These are phyloP conservation scores for Capniomyces stellatus DNA, from an alignment of 371 early-diverging fungal genomes.

Conservation along the genomic window DNA sequence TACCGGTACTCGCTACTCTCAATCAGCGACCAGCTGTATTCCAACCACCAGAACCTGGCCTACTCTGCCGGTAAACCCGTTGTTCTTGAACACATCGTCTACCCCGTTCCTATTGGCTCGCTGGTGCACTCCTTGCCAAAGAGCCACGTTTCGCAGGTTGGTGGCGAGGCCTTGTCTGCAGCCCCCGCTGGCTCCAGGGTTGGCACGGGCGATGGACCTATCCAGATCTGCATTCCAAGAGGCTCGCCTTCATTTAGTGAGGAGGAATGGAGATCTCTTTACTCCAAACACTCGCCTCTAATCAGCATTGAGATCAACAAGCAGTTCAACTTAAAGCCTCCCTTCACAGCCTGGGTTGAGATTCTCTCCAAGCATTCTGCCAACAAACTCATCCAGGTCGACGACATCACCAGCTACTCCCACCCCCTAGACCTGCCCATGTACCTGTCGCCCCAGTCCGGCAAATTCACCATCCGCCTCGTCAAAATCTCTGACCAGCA, in stretches of 20 bases:
- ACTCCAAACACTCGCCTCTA: constrained; percentile 11
- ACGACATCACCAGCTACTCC: constrained; percentile 7
- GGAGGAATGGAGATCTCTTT: background rate
- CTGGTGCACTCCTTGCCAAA: constrained; percentile 18
- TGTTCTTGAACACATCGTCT: constrained; percentile 11
- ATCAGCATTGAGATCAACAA: constrained; percentile 18
- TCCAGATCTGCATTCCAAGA: constrained; percentile 18
- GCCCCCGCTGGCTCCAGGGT: no score
- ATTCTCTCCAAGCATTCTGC: constrained; percentile 20
- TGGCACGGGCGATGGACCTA: background rate
- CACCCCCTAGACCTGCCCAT: constrained; percentile 15
- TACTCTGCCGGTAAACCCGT: constrained; percentile 1
- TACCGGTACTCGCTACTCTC: constrained; percentile 18
- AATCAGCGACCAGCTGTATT: constrained; percentile 21
- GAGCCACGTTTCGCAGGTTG: no score
- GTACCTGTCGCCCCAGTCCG: constrained; percentile 16
- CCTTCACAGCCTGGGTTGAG: constrained; percentile 24
- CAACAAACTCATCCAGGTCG: constrained; percentile 15
- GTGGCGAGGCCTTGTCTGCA: no score
- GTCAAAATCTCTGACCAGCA: constrained; percentile 16
- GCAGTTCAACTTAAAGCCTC: constrained; percentile 4
- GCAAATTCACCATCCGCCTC: constrained; percentile 20
- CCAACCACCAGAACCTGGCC: constrained; percentile 10
- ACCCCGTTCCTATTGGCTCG: constrained; percentile 11
- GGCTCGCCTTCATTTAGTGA: constrained; percentile 7